A percentile compares a stretch with the other conserved stretches of the same genome.
Conservation (phyloP, 208 protist species). For the Wallacemonas sp. region DNA sequence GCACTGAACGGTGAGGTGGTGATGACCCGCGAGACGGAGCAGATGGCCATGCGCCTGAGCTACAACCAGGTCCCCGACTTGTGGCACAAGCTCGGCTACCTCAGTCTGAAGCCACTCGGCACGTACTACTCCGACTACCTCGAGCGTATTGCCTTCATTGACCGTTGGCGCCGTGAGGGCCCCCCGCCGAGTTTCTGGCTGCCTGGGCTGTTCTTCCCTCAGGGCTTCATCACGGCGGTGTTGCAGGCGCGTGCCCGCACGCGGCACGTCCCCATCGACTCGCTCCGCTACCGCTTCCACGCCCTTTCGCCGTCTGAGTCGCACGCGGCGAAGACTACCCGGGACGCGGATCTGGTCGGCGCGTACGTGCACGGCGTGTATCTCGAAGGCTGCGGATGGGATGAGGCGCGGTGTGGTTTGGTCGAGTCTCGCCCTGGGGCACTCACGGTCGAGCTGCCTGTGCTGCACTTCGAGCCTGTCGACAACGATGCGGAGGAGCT, state of each 20-base stretch:
- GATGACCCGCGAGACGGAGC: conserved; percentile 75
- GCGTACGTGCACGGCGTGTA: conserved; percentile 92
- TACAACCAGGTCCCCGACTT: conserved; percentile 91
- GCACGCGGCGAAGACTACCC: conserved; percentile 11
- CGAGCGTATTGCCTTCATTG: conserved; percentile 88
- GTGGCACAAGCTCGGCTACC: conserved; percentile 89
- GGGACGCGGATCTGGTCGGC: conserved; percentile 38
- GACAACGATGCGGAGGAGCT: conserved; percentile 14
- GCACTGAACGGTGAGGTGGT: conserved; percentile 90
- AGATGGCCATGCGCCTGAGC: conserved; percentile 68
- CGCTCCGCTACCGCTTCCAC: conserved; percentile 69
- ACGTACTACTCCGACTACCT: conserved; percentile 94
- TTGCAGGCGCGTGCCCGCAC: conserved; percentile 86
- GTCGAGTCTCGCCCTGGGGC: conserved; percentile 81
- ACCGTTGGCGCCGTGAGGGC: conserved; percentile 86
- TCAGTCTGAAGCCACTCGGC: conserved; percentile 93
- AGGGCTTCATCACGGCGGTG: conserved; percentile 90
- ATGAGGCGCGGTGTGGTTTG: conserved; percentile 40
- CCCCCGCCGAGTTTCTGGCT: conserved; percentile 93
- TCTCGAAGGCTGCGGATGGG: conserved; percentile 87
- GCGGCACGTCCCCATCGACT: conserved; percentile 87
- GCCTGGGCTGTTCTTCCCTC: conserved; percentile 98
- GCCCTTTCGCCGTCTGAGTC: conserved; percentile 31
- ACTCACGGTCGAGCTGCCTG: conserved; percentile 75
- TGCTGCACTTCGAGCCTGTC: conserved; percentile 89